Conservation (phyloP, 164 flowering plant genomes). For the Macadamia tetraphylla region DNA sequence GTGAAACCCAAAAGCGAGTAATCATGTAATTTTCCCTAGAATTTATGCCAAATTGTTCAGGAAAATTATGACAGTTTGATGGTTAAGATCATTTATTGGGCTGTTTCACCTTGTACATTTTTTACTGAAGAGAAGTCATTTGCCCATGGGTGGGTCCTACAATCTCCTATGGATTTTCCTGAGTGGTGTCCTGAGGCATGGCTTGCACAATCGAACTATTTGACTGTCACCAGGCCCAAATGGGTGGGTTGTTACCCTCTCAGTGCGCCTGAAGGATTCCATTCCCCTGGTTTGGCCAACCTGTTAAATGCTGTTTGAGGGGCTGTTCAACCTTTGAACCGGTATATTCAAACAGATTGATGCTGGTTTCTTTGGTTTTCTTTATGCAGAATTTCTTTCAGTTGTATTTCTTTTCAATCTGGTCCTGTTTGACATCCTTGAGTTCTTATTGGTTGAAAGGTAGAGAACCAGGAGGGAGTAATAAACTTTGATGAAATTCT, state of each 20-base stretch:
- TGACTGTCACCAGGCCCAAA: too few species aligned
- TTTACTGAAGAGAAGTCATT: neutral
- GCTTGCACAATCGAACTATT: too few species aligned
- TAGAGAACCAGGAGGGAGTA: conserved; percentile 94
- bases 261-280: too few species aligned
- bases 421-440: neutral
- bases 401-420: neutral
- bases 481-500: conserved; percentile 81
- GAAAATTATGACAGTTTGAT: neutral
- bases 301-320: too few species aligned
- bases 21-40: neutral
- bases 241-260: too few species aligned
- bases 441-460: conserved; percentile 29
- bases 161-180: too few species aligned
- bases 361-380: neutral
- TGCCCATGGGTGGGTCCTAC: neutral
- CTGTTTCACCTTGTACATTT: neutral
- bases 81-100: neutral
- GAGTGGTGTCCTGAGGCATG: too few species aligned
- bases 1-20: too few species aligned
- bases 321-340: neutral
- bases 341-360: neutral
- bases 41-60: neutral
- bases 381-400: too few species aligned
- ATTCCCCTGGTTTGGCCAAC: too few species aligned